These are phyloP conservation scores for Leptographium radiaticola DNA, from an alignment of 2,329 filamentous ascomycete species.

Conservation along the genomic window DNA sequence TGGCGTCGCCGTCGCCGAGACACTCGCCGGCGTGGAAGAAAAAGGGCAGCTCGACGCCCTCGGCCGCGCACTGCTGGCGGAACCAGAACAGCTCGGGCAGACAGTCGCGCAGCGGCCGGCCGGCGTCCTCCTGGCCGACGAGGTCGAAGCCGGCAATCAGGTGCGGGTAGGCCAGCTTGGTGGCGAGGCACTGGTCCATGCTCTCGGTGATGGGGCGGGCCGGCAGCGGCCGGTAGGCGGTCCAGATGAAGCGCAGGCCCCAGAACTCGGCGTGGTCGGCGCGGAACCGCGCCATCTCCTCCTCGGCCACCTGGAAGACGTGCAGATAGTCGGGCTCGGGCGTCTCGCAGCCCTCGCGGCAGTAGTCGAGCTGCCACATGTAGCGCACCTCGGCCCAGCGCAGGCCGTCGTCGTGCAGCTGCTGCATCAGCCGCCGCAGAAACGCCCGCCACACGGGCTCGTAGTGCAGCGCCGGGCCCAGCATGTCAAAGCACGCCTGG, in stretches of 20 bases:
- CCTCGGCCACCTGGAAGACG: conserved; percentile 60
- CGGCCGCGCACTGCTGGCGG: conserved; percentile 66
- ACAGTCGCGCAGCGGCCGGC: conserved; percentile 61
- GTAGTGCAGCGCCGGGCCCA: conserved; percentile 69
- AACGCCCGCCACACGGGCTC: conserved; percentile 79
- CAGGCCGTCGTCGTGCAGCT: conserved; percentile 69
- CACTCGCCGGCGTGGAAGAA: conserved; percentile 93
- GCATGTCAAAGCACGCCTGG: conserved; percentile 56
- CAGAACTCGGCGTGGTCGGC: conserved; percentile 64
- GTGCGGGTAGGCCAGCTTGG: conserved; percentile 67
- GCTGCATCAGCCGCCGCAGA: conserved; percentile 55
- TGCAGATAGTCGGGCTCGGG: conserved; percentile 55
- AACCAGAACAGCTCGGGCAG: conserved; percentile 90
- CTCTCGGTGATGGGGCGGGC: conserved; percentile 57
- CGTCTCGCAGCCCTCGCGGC: conserved; percentile 46
- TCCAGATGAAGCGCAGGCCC: conserved; percentile 79
- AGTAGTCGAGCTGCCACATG: conserved; percentile 61
- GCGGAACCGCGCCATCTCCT: conserved; percentile 69
- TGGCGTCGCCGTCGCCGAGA: conserved; percentile 58
- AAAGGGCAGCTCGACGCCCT: conserved; percentile 74
- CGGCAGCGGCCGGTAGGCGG: conserved; percentile 50
- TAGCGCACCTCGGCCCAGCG: conserved; percentile 71
- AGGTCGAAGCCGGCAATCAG: conserved; percentile 80
- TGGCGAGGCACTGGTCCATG: conserved; percentile 79
- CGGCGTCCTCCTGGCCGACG: conserved; percentile 75